Evolutionary conservation across 805 yeast genomes (phyloP).

Genomic region (Zygoascus biomembranicola): DNA sequence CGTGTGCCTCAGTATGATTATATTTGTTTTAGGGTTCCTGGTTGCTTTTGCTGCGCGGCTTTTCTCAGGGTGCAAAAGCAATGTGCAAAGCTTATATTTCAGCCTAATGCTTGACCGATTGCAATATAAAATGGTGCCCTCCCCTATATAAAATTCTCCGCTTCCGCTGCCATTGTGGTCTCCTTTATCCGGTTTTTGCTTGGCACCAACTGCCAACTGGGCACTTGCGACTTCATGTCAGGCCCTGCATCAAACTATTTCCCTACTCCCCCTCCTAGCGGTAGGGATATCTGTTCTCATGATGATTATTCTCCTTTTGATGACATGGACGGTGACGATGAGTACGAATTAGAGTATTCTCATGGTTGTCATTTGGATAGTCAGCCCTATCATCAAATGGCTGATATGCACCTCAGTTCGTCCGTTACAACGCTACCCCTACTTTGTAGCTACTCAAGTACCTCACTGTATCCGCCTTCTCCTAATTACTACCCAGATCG

Average conservation of each 20-base stretch:
- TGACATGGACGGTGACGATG: background rate
- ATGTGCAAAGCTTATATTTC: too few species aligned
- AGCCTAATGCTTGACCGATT: too few species aligned
- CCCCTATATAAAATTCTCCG: too few species aligned
- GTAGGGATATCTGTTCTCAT: background rate
- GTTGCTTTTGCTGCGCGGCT: too few species aligned
- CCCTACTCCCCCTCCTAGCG: background rate
- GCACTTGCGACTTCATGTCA: background rate
- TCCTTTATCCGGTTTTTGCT: too few species aligned
- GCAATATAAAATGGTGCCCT: too few species aligned
- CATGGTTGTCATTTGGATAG: background rate
- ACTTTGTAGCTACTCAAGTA: background rate
- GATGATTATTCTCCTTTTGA: background rate
- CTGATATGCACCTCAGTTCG: background rate
- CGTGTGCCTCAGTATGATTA: too few species aligned
- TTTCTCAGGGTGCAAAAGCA: too few species aligned
- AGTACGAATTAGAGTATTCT: background rate
- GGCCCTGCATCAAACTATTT: background rate
- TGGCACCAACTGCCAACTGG: too few species aligned
- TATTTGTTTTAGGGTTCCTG: too few species aligned
- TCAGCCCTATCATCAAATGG: background rate
- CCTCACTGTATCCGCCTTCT: background rate
- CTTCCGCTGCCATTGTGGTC: too few species aligned
- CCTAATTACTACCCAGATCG: background rate
- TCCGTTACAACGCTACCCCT: background rate